Conservation (phyloP, 805 yeast genomes). For the Hanseniaspora clermontiae region DNA sequence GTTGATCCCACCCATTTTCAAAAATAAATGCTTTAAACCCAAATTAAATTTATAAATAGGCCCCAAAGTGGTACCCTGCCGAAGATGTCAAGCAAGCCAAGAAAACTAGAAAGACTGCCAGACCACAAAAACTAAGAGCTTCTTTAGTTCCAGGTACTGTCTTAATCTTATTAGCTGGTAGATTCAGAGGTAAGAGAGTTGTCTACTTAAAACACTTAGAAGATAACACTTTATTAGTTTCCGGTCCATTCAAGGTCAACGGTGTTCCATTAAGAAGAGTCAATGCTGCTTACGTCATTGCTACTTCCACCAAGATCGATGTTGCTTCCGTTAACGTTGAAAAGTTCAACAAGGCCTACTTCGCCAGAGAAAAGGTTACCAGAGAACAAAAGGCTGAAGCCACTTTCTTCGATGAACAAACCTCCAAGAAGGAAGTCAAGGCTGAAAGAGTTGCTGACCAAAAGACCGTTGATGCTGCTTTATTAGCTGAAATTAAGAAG, state of each 20-base stretch:
- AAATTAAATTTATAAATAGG: slow-evolving; percentile 28
- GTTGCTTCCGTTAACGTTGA: slow-evolving; percentile 71
- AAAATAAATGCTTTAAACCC: neutral
- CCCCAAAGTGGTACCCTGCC: slow-evolving; percentile 90
- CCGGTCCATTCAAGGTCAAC: slow-evolving; percentile 99
- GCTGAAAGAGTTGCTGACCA: slow-evolving; percentile 95
- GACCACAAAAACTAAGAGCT: slow-evolving; percentile 91
- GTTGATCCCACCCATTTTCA: too few species aligned
- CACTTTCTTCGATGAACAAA: slow-evolving; percentile 74
- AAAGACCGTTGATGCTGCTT: slow-evolving; percentile 84
- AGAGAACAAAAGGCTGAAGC: slow-evolving; percentile 79
- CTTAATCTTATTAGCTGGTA: slow-evolving; percentile 92
- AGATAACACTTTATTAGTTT: slow-evolving; percentile 92
- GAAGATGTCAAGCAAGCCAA: slow-evolving; percentile 80
- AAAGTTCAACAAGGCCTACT: slow-evolving; percentile 88
- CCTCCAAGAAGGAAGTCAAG: slow-evolving; percentile 70
- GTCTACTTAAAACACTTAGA: slow-evolving; percentile 92
- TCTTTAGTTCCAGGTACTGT: slow-evolving; percentile 97
- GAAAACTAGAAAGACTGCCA: slow-evolving; percentile 78
- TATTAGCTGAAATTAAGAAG: slow-evolving; percentile 88
- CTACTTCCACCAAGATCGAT: slow-evolving; percentile 86
- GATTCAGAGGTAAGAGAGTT: slow-evolving; percentile 99
- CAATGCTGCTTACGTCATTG: slow-evolving; percentile 96
- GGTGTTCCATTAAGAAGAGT: slow-evolving; percentile 99
- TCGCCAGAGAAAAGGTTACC: slow-evolving; percentile 85